These are phyloP conservation scores for Actinomortierella ambigua DNA, from an alignment of 371 early-diverging fungal species.

Conservation along the genomic window DNA sequence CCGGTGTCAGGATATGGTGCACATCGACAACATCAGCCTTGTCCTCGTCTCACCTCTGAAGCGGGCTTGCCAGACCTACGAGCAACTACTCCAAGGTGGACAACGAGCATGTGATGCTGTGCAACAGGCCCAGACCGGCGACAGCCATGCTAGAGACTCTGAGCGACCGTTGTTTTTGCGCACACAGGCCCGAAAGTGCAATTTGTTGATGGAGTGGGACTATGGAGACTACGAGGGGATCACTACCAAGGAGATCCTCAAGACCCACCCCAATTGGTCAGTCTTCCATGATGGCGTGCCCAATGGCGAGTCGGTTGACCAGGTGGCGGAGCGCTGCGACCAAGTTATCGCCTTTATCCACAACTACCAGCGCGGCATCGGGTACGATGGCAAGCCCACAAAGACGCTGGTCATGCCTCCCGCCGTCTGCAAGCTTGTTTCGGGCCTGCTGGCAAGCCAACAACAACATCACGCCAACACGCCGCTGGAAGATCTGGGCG, in stretches of 20 bases:
- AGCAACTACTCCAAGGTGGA: constrained; percentile 25
- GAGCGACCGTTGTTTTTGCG: constrained; percentile 6
- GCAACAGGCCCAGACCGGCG: not conserved
- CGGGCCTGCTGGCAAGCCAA: too few relatives aligned
- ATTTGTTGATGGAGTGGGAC: constrained; percentile 44
- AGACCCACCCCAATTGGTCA: constrained; percentile 41
- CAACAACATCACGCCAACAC: too few relatives aligned
- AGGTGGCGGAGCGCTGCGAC: constrained; percentile 44
- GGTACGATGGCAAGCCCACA: constrained; percentile 20
- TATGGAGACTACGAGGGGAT: constrained; percentile 52
- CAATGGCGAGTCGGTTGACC: constrained; percentile 47
- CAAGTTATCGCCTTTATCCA: constrained; percentile 42
- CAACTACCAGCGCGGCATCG: constrained; percentile 39
- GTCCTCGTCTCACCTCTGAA: constrained; percentile 42
- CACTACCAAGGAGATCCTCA: constrained; percentile 48
- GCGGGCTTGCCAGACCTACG: constrained; percentile 48
- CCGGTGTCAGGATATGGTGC: constrained; percentile 45
- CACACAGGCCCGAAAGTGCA: constrained; percentile 30
- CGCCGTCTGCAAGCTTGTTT: constrained; percentile 1
- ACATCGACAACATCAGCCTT: constrained; percentile 42
- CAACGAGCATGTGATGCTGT: not conserved
- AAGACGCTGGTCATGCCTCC: constrained; percentile 13
- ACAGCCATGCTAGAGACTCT: not conserved
- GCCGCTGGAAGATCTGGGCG: too few relatives aligned
- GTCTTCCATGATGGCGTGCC: constrained; percentile 43